A percentile compares a stretch with the other conserved stretches of the same genome.
Conservation (phyloP, 2,329 filamentous ascomycete species). For the Cytospora chrysosperma region DNA sequence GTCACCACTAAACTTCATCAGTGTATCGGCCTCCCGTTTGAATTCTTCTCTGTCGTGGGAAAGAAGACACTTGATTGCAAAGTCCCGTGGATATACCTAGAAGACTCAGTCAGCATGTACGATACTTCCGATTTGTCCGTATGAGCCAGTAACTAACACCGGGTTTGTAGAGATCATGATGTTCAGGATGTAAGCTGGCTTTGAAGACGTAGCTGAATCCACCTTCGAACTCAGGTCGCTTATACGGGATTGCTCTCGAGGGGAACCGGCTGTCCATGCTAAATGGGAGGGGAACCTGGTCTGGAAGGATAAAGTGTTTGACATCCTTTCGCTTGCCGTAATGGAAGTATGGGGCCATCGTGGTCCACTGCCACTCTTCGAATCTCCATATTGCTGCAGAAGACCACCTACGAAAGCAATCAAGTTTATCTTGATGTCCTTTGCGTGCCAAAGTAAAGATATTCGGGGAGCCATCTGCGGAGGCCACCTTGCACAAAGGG, state of each 20-base stretch:
- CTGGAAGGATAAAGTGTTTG: conserved; percentile 3
- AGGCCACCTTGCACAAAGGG: neutral
- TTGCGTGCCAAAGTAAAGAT: neutral
- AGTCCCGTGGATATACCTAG: neutral
- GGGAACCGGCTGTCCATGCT: neutral
- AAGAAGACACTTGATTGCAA: conserved; percentile 21
- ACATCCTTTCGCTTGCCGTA: conserved; percentile 8
- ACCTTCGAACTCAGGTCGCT: conserved; percentile 1
- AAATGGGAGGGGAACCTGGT: conserved; percentile 16
- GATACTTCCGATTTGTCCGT: neutral
- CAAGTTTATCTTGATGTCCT: neutral
- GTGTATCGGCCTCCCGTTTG: conserved; percentile 24
- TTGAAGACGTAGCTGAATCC: conserved; percentile 21
- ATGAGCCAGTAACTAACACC: neutral
- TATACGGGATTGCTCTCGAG: neutral
- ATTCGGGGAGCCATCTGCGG: neutral
- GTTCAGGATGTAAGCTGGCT: conserved; percentile 23
- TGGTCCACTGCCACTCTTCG: conserved; percentile 25
- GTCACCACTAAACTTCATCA: conserved; percentile 24
- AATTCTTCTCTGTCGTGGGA: conserved; percentile 11
- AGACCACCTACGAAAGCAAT: conserved; percentile 12
- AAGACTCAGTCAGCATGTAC: neutral
- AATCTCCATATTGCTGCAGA: conserved; percentile 13
- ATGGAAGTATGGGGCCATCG: conserved; percentile 21
- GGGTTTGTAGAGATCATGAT: conserved; percentile 22